Evolutionary conservation across 1,284 basidiomycete species (phyloP).

Genomic region (Melanopsichium pennsylvanicum): DNA sequence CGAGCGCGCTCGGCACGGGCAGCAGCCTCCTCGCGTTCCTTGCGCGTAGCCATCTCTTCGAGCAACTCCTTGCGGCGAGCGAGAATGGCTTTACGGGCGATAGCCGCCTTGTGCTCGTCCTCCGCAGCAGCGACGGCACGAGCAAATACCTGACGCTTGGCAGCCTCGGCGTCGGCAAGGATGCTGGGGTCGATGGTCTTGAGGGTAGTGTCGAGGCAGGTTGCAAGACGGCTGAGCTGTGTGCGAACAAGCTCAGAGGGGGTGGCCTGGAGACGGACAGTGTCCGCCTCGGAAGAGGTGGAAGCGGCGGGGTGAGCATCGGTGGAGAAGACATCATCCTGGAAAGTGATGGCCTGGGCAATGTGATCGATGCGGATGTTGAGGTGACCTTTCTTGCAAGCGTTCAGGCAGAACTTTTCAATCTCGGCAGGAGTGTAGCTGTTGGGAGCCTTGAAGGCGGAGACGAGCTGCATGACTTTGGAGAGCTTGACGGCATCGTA

Average conservation of each 20-base stretch:
- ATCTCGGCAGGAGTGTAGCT: constrained; percentile 64
- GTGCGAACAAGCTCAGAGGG: constrained; percentile 65
- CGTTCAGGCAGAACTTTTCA: constrained; percentile 83
- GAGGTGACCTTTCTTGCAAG: constrained; percentile 86
- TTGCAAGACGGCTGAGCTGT: constrained; percentile 62
- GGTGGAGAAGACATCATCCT: constrained; percentile 72
- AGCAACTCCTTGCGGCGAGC: constrained; percentile 86
- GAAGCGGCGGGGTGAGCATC: constrained; percentile 58
- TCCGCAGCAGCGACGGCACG: constrained; percentile 59
- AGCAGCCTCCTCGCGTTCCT: constrained; percentile 88
- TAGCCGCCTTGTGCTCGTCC: constrained; percentile 61
- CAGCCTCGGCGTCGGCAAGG: constrained; percentile 47
- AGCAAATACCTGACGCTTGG: constrained; percentile 55
- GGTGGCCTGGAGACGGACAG: constrained; percentile 59
- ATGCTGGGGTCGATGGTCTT: constrained; percentile 57
- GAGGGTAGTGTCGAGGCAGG: constrained; percentile 60
- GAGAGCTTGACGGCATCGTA: constrained; percentile 82
- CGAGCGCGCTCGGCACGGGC: constrained; percentile 76
- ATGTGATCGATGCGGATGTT: constrained; percentile 89
- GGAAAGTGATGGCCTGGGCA: constrained; percentile 83
- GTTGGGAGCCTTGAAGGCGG: constrained; percentile 62
- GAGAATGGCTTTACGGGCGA: constrained; percentile 71
- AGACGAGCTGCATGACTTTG: constrained; percentile 63
- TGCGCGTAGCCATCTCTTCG: constrained; percentile 82
- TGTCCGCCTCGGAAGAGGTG: constrained; percentile 51